A percentile compares a stretch with the other conserved stretches of the same genome.
phyloP scores from a whole-genome alignment of 2,329 filamentous ascomycete genomes.

The Cryphonectria parasitica region DNA sequence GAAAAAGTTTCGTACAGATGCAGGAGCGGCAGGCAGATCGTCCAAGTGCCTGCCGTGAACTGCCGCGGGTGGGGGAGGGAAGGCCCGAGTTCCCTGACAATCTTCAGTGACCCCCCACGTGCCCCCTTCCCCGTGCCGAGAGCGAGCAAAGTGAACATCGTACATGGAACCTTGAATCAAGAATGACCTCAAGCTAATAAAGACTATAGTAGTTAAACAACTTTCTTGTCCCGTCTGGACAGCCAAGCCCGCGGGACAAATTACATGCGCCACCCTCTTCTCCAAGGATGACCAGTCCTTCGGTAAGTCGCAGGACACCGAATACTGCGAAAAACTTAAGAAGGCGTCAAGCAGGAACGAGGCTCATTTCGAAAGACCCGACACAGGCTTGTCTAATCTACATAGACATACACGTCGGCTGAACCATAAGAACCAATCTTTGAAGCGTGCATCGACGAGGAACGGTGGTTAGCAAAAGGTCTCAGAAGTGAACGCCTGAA shows the following conservation, averaged over 20 bases:
- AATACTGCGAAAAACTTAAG: not conserved
- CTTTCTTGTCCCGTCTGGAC: not conserved
- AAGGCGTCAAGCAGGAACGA: not conserved
- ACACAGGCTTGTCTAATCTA: not conserved
- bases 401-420: not conserved
- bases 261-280: not conserved
- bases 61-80: too few relatives aligned
- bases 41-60: not conserved
- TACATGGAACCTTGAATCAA: not conserved
- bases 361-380: not conserved
- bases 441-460: too few relatives aligned
- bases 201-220: not conserved
- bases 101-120: too few relatives aligned
- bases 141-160: not conserved
- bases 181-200: not conserved
- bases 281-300: not conserved
- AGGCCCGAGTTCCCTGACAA: too few relatives aligned
- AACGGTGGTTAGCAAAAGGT: not conserved
- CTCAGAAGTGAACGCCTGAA: not conserved
- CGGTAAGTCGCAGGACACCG: not conserved
- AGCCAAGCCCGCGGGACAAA: slow-evolving; percentile 16
- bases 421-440: too few relatives aligned
- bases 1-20: not conserved
- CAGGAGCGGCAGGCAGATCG: not conserved
- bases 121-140: not conserved